Conservation (phyloP, 345 rosid species). For the Turnera subulata region DNA sequence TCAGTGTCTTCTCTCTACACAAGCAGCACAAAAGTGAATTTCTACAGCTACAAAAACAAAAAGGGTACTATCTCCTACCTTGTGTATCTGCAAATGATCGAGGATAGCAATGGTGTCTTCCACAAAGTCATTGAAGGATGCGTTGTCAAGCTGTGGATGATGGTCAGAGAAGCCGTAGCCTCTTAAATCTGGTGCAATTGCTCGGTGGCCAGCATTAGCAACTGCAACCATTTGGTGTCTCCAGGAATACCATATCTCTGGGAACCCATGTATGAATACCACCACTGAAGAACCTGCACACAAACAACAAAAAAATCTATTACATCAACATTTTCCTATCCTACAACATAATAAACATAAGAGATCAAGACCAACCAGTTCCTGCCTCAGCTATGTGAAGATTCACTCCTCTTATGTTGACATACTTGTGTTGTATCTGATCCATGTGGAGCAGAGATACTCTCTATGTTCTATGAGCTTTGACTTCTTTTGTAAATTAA, state of each 20-base stretch:
- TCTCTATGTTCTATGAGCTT: too few species aligned
- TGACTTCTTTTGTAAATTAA: too few species aligned
- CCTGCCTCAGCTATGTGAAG: constrained; percentile 30
- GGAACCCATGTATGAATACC: constrained; percentile 21
- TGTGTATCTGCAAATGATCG: constrained; percentile 21
- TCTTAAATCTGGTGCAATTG: constrained; percentile 20
- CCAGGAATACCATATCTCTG: constrained; percentile 25
- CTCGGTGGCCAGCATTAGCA: constrained; percentile 16
- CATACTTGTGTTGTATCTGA: constrained; percentile 19
- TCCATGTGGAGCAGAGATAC: constrained; percentile 4
- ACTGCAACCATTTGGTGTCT: constrained; percentile 22
- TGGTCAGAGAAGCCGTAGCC: constrained; percentile 22
- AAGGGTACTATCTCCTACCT: constrained; percentile 10
- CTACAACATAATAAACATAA: too few species aligned
- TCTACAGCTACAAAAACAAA: background rate
- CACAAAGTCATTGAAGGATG: constrained; percentile 29
- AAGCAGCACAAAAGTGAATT: background rate
- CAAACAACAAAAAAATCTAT: background rate
- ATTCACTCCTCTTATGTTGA: constrained; percentile 23
- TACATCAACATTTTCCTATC: too few species aligned
- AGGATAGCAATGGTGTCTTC: constrained; percentile 32
- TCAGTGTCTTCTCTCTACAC: too few species aligned
- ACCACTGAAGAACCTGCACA: constrained; percentile 11
- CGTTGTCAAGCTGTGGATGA: constrained; percentile 21
- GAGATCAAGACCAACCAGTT: constrained; percentile 8